Evolutionary conservation across 257 asterid genomes (phyloP), one percentile per base, ranked within the genome.

Genomic region (Fraxinus americana): DNA sequence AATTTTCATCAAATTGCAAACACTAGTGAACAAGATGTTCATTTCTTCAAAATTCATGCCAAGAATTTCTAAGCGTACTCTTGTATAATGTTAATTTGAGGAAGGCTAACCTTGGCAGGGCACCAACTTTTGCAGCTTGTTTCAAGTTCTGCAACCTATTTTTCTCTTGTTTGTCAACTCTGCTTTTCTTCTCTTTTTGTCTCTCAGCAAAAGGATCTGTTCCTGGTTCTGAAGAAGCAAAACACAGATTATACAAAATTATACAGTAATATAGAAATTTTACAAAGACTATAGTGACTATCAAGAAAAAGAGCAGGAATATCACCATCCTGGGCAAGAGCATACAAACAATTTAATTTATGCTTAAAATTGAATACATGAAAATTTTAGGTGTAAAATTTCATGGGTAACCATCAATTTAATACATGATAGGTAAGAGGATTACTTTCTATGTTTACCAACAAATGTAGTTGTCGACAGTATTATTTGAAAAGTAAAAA

Each of bases 201-300:
- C 96, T 85, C 89, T 90, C 91, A 39, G 96, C 88, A 86, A 96
- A 96, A 80, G 97, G 98, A 87, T 93, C 98, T 19, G 85, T 90
- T 52, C 99, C 99, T 11, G 94, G 94, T 78, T 89, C 97, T 92
- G 89, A 71, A 75, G 69, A 78, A 39, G 65, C 29, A 73, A 70
- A 59, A 7, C 1, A 30, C 32, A 5, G 23, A 41, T 70, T 69
- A 74, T 27, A 80, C 32, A 72, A 69, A 77, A 71, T 81, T 9
- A 30, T 41, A 36, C 73, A 21, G 41, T 30, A 39, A 67, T 70
- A 50, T 14, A 74, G 21, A 48, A 17, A n/a, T 41, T 48, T 35
- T 68, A 70, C 34, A 75, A 73, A 10, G 73, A 43, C 2, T 23
- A 34, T 25, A 0, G 72, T 34, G 34, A 67, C 54, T 54, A 39